Evolutionary conservation across 75 land plant species (phyloP).

Genomic region (Selaginella moellendorffii): DNA sequence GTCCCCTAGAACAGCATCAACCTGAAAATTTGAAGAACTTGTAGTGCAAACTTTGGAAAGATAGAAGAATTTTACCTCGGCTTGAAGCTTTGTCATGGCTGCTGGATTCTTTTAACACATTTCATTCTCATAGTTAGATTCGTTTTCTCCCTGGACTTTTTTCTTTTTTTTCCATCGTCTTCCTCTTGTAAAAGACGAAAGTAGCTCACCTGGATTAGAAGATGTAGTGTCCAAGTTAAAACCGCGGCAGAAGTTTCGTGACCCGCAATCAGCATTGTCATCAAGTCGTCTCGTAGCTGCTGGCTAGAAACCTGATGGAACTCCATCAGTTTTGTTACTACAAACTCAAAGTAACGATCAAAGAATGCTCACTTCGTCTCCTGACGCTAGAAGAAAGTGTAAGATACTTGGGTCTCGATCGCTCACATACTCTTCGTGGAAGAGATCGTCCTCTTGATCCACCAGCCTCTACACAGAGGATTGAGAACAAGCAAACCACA

Average conservation of each 20-base stretch:
- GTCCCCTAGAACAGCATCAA: constrained; percentile 74
- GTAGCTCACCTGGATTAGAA: constrained; percentile 55
- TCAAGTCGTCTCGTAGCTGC: constrained; percentile 95
- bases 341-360: too few relatives aligned
- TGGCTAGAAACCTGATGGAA: constrained; percentile 70
- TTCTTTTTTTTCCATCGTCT: too few relatives aligned
- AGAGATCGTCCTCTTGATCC: constrained; percentile 64
- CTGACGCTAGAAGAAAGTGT: constrained; percentile 84
- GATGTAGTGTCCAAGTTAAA: constrained; percentile 91
- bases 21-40: constrained; percentile 48
- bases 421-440: constrained; percentile 87
- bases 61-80: constrained; percentile 40
- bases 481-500: background rate
- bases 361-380: constrained; percentile 55
- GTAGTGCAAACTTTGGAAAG: too few relatives aligned
- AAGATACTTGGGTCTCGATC: constrained; percentile 93
- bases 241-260: constrained; percentile 99
- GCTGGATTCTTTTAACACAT: constrained; percentile 44
- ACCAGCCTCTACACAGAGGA: constrained; percentile 53
- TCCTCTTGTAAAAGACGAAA: background rate
- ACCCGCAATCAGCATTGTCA: constrained; percentile 98
- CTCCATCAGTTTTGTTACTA: too few relatives aligned
- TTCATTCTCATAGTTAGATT: too few relatives aligned
- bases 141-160: too few relatives aligned
- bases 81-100: constrained; percentile 65